Evolutionary conservation across 2,329 filamentous ascomycete species (phyloP).

Genomic region (Talaromyces rugulosus): DNA sequence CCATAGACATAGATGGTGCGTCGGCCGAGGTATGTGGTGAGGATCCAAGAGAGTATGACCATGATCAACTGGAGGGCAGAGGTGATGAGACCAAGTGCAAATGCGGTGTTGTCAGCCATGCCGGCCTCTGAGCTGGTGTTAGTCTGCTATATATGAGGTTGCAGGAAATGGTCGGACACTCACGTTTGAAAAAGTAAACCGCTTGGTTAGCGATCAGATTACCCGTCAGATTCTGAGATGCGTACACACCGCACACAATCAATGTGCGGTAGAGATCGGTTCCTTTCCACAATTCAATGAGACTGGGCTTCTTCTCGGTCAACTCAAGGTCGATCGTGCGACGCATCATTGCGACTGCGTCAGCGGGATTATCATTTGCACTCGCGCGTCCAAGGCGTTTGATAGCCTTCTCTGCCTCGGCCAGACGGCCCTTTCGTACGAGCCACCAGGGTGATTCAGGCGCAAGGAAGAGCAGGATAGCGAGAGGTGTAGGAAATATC

Average conservation of each 20-base stretch:
- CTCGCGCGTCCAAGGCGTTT: conserved; percentile 46
- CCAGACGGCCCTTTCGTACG: conserved; percentile 45
- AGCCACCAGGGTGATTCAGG: conserved; percentile 53
- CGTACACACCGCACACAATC: conserved; percentile 56
- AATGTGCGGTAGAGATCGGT: conserved; percentile 52
- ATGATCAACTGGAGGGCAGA: conserved; percentile 59
- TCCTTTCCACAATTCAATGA: conserved; percentile 53
- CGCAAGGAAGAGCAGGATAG: conserved; percentile 50
- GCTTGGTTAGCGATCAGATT: conserved; percentile 61
- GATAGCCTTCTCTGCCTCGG: conserved; percentile 45
- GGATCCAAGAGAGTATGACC: conserved; percentile 64
- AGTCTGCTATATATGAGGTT: conserved; percentile 18
- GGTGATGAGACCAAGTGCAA: conserved; percentile 61
- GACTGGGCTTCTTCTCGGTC: conserved; percentile 43
- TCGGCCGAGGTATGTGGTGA: conserved; percentile 60
- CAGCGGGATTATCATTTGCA: conserved; percentile 33
- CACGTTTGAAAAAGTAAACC: conserved; percentile 53
- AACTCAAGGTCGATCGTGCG: conserved; percentile 55
- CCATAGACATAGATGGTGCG: conserved; percentile 63
- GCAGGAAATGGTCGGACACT: conserved; percentile 18
- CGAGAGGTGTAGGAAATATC: conserved; percentile 55
- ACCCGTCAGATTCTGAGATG: conserved; percentile 57
- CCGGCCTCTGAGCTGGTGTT: conserved; percentile 54
- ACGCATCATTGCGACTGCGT: conserved; percentile 57
- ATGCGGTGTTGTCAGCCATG: conserved; percentile 51